Evolutionary conservation across 2,329 filamentous ascomycete genomes (phyloP), one percentile per base, ranked within the genome.

Genomic region (Penicillium rolfsii): DNA sequence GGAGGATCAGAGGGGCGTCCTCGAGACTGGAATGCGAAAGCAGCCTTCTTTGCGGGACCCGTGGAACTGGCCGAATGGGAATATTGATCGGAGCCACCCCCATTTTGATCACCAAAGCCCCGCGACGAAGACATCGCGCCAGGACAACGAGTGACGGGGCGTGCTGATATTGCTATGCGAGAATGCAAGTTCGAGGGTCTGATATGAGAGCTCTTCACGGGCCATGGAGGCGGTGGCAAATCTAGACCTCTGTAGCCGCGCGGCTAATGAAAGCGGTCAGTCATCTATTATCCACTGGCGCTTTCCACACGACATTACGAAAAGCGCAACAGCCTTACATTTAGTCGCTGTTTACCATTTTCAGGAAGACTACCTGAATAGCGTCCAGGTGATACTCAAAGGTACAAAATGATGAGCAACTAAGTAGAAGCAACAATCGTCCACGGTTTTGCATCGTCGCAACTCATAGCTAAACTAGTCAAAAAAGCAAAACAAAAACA

Each of bases 11-110:
- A 68, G 49, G 49, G 63, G 38, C 55, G 52, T 61, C 62, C 68
- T 58, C 60, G 60, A 58, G 73, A 62, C 68, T 72, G 72, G 16
- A 74, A 58, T 64, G 72, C 77, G 60, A 76, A 73, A 12, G 71
- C 60, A 9, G 74, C 65, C 59, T 75, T 76, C 57, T 74, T 76
- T 4, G 69, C 22, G 6, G 60, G 35, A 16, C 71, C 73, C 16
- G 75, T 73, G 35, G 76, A 69, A 19, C 67, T 67, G 40, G 76
- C 71, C 0, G 81, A 79, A 48, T 82, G 67, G 5, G 77, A 77
- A 40, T 80, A 77, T 57, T 72, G 74, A 66, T 77, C 81, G 0
- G 59, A 41, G 1, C 41, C 28, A 16, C 43, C 43, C 14, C 58
- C 45, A 14, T 56, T 57, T 12, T 48, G 53, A 35, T 64, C 52